Conservation (phyloP, 2,329 filamentous ascomycete genomes). For the Raffaelea albimanens region DNA sequence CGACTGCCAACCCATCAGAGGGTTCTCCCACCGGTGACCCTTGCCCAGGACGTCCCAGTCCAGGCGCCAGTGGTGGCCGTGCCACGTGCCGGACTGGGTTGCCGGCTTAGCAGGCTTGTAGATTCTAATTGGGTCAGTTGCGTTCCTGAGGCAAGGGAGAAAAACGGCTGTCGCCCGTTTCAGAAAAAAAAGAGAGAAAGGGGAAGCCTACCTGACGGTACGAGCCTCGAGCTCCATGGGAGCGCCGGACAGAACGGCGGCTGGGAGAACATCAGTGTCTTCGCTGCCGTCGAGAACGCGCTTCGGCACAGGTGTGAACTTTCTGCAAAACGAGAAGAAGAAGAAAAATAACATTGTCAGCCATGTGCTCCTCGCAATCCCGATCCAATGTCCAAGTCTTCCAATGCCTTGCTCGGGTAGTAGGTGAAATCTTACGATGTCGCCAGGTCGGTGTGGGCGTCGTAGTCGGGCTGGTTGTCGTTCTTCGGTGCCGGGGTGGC, state of each 20-base stretch:
- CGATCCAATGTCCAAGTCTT: no score
- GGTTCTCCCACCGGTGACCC: slow-evolving; percentile 97
- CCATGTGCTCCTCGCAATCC: background rate
- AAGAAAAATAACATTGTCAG: background rate
- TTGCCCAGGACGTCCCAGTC: slow-evolving; percentile 93
- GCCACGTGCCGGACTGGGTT: slow-evolving; percentile 88
- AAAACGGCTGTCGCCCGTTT: no score
- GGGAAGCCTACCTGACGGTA: slow-evolving; percentile 67
- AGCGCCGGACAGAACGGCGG: slow-evolving; percentile 82
- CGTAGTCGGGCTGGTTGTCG: slow-evolving; percentile 69
- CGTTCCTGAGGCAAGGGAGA: no score
- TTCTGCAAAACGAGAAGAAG: slow-evolving; percentile 36
- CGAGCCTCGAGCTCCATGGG: slow-evolving; percentile 89
- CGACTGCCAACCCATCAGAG: slow-evolving; percentile 96
- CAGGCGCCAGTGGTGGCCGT: slow-evolving; percentile 83
- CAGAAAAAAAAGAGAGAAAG: background rate
- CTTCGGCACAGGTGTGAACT: slow-evolving; percentile 85
- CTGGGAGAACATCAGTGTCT: slow-evolving; percentile 62
- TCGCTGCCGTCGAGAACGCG: slow-evolving; percentile 87
- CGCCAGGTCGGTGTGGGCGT: slow-evolving; percentile 71
- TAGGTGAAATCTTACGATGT: slow-evolving; percentile 71
- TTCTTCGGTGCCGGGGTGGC: slow-evolving; percentile 24
- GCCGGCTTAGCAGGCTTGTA: slow-evolving; percentile 88
- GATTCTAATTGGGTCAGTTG: slow-evolving; percentile 57
- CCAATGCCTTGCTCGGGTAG: no score